Evolutionary conservation across 768 basidiomycete genomes (phyloP), one percentile per base, ranked within the genome.

Genomic region (Leccinum subtestaceum): DNA sequence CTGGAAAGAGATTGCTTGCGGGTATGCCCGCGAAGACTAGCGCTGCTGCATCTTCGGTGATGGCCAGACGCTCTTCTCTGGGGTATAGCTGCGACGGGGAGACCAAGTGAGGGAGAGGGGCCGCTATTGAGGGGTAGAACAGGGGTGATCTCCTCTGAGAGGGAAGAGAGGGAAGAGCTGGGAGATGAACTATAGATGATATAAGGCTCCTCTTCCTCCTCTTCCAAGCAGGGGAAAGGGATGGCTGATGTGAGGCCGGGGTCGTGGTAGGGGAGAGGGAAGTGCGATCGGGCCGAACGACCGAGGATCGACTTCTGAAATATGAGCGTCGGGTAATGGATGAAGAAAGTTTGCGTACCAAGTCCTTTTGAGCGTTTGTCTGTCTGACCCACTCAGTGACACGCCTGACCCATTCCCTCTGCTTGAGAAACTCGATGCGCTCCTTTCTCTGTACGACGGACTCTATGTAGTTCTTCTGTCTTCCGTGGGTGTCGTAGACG

Each of bases 401-500:
- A 27, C 76, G 67, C 17, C 73, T 67, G 1, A 83, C 76, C 60
- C 75, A 78, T 60, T 79, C 80, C 48, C 78, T 74, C 56, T 73
- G 76, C 55, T 79, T 78, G 47, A 81, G 67, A 63, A 84, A 83
- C n/a, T 80, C 81, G 58, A 78, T 72, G 61, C 83, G 81, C 59
- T 81, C 80, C 51, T 74, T 74, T 25, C 81, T 72, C 70, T 85
- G 83, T 1, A 75, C 65, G 23, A 69, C 66, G 1, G 77, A 77
- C 70, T 84, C 83, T 32, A 73, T 53, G 58, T 75, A 84, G 36
- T 67, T 70, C 58, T 75, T 67, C 68, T 80, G 81, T 32, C 81
- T 74, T 32, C 80, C 80, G 15, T 71, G 77, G 13, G 70, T 32
- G 69, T 82, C 80, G 70, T 75, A 79, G 47, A 65, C 62, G 5